phyloP scores from a whole-genome alignment of 768 basidiomycete species.

The Tulasnella sp. region DNA sequence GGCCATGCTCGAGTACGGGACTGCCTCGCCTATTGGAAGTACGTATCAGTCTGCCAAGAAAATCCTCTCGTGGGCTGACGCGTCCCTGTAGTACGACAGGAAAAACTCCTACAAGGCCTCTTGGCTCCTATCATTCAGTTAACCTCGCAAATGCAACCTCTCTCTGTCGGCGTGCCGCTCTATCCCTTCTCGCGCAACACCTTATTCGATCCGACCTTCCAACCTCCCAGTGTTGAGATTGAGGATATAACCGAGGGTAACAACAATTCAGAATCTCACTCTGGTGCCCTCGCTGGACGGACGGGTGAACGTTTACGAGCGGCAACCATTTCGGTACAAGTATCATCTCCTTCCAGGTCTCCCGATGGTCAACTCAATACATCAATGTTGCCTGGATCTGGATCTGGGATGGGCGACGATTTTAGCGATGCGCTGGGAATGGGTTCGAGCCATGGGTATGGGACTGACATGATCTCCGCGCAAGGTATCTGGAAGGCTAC shows the following conservation, averaged over 20 bases:
- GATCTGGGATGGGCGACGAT: constrained; percentile 3
- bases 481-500: constrained; percentile 12
- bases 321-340: background rate
- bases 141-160: constrained; percentile 69
- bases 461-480: background rate
- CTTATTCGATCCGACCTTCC: constrained; percentile 12
- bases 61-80: too few relatives aligned
- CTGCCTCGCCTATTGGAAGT: constrained; percentile 76
- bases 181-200: constrained; percentile 11
- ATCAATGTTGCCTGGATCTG: background rate
- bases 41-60: too few relatives aligned
- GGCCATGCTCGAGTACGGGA: constrained; percentile 75
- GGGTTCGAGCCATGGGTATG: background rate
- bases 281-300: constrained; percentile 1
- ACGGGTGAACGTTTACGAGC: background rate
- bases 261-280: background rate
- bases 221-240: constrained; percentile 2
- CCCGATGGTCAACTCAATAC: background rate
- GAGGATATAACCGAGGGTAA: constrained; percentile 4
- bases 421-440: background rate
- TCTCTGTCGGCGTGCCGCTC: constrained; percentile 62
- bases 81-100: constrained; percentile 65
- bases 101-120: constrained; percentile 66
- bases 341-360: background rate
- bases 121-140: constrained; percentile 79